phyloP scores from a whole-genome alignment of 2,329 filamentous ascomycete species.

The Chrysoporthe cubensis region DNA sequence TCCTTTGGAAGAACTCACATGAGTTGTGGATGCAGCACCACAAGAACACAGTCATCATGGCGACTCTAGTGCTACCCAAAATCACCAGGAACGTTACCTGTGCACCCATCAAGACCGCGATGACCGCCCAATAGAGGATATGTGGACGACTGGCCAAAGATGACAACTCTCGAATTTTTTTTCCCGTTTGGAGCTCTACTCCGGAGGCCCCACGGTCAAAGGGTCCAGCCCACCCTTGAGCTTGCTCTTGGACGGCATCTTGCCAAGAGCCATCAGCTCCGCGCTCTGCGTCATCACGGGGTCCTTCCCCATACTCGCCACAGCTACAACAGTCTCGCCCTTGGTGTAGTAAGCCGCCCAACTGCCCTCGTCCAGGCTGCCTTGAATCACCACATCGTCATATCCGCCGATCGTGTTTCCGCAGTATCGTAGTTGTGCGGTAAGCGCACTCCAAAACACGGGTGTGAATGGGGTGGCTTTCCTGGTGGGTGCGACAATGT shows the following conservation, averaged over 20 bases:
- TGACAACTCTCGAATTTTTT: not conserved
- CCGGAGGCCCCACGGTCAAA: constrained; percentile 45
- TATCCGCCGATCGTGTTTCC: constrained; percentile 82
- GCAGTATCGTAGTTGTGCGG: constrained; percentile 88
- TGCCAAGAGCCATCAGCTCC: constrained; percentile 80
- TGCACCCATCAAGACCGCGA: constrained; percentile 11
- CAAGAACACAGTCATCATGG: constrained; percentile 16
- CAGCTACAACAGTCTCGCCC: constrained; percentile 84
- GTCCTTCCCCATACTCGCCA: constrained; percentile 89
- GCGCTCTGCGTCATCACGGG: constrained; percentile 82
- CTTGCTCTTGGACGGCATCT: constrained; percentile 83
- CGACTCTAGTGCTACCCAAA: not conserved
- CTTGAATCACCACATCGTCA: constrained; percentile 83
- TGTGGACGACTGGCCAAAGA: constrained; percentile 2
- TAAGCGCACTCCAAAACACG: constrained; percentile 95
- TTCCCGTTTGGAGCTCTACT: constrained; percentile 31
- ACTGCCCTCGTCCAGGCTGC: constrained; percentile 74
- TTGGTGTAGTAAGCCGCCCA: constrained; percentile 90
- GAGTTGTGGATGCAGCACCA: constrained; percentile 4
- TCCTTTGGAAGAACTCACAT: not conserved
- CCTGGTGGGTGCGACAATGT: constrained; percentile 70
- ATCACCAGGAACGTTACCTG: constrained; percentile 1
- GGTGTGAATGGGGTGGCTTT: constrained; percentile 79
- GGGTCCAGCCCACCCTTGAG: constrained; percentile 66
- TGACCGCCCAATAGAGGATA: constrained; percentile 6